Conservation (phyloP, 768 basidiomycete genomes). For the Calocybe indica region DNA sequence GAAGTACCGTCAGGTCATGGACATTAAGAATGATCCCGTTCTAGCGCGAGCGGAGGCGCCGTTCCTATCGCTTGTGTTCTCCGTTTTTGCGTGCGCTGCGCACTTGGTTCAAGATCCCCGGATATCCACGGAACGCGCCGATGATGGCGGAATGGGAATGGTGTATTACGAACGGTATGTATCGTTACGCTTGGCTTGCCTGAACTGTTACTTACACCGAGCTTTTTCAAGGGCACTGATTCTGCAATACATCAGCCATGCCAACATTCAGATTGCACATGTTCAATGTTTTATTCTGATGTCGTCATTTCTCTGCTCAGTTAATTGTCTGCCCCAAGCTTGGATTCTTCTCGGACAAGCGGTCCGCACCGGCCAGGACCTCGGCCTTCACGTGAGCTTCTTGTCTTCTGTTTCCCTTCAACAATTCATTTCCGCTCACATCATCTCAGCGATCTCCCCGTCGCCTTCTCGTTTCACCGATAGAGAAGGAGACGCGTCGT, state of each 20-base stretch:
- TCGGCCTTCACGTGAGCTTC: constrained; percentile 80
- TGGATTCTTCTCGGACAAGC: constrained; percentile 93
- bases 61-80: constrained; percentile 78
- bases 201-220: constrained; percentile 10
- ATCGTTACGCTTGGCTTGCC: constrained; percentile 5
- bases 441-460: constrained; percentile 69
- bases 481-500: constrained; percentile 84
- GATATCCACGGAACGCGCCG: constrained; percentile 48
- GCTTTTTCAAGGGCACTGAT: constrained; percentile 63
- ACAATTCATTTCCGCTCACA: constrained; percentile 10
- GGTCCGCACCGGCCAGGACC: constrained; percentile 83
- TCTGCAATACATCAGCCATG: constrained; percentile 87
- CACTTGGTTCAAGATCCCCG: constrained; percentile 73
- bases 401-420: constrained; percentile 7
- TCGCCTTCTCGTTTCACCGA: constrained; percentile 57
- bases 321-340: constrained; percentile 91
- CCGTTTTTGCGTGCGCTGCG: constrained; percentile 88
- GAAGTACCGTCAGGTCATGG: constrained; percentile 72
- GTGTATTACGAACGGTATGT: constrained; percentile 81
- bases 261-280: constrained; percentile 78
- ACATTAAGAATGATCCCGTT: constrained; percentile 46
- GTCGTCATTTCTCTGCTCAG: constrained; percentile 86
- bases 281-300: constrained; percentile 88
- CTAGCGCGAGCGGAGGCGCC: constrained; percentile 59
- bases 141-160: constrained; percentile 87